Base-by-base conservation (phyloP, 176 grass and related monocot genomes). In the Paspalum vaginatum region DNA sequence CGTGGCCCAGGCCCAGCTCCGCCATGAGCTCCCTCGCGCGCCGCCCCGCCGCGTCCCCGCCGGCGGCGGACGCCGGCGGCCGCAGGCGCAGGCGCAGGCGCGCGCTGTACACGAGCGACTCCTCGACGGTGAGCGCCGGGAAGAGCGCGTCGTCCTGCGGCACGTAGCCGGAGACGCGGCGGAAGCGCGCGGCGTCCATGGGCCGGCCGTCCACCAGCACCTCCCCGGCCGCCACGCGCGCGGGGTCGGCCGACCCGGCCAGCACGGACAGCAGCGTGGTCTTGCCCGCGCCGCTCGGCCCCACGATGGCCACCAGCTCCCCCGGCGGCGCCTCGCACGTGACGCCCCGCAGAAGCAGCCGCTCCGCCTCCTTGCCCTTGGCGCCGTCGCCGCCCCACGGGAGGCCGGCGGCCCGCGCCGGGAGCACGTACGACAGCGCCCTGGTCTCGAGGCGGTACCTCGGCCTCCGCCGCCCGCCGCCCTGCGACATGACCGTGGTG, bases 141-240 rank as follows among this genome's bases (percentile, higher is more conserved):
- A 98, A 98, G 47, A 98, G 92, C 11, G 90, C 86, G 76, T 98
- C 95, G 7, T 95, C 88, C 89, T 98, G 96, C 9, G 96, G 86
- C 13, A 95, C 96, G 77, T 98, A 86, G 0, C 96, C 96, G 7
- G 96, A 98, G 16, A 89, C 87, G 9, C 92, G 86, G 10, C 90
- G 84, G 86, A 93, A 98, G 14, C 84, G 46, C 1, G 96, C 88
- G 11, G 84, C 88, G 56, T 95, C 92, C 92, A 98, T 93, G 43
- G 52, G 80, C 17, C 65, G 32, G 4, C 90, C 86, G 62, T 99
- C 86, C 25, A 99, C 86, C 27, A 99, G 88, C 78, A 99, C 83
- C 47, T 61, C 66, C 16, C 92, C 90, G 0, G 76, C 62, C 18
- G 81, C 71, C 24, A 95, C 88, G 18, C 83, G 57, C 25, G 61